Percentiles rank a stretch among this genome's conserved stretches.
Conservation (phyloP, 257 asterid genomes). For the Solanum clarkiae region DNA sequence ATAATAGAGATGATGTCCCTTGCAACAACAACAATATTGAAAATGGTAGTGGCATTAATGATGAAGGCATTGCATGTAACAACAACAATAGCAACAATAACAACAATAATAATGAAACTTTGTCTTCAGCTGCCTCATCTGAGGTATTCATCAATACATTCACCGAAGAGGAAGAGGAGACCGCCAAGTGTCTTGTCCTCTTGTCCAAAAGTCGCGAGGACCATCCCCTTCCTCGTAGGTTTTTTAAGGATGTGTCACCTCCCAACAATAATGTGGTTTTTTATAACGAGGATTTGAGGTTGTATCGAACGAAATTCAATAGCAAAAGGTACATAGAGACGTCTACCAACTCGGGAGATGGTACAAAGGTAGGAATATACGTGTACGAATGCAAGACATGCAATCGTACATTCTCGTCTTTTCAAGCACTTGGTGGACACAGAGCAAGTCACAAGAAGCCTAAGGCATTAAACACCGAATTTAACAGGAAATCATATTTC, state of each 20-base stretch:
- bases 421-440: slow-evolving; percentile 76
- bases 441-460: slow-evolving; percentile 62
- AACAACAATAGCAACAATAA: neutral
- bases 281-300: neutral
- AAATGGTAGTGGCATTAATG: neutral
- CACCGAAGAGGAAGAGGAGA: slow-evolving; percentile 41
- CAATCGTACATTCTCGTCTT: slow-evolving; percentile 37
- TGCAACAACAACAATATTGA: neutral
- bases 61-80: neutral
- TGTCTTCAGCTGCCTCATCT: neutral
- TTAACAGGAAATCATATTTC: neutral
- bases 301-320: slow-evolving; percentile 8
- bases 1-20: neutral
- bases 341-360: slow-evolving; percentile 8
- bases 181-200: slow-evolving; percentile 48
- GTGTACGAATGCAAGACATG: slow-evolving; percentile 64
- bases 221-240: neutral
- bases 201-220: slow-evolving; percentile 21
- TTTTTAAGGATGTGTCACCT: neutral
- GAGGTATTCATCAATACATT: neutral
- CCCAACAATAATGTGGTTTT: neutral
- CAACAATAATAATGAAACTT: slow-evolving; percentile 24
- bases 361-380: slow-evolving; percentile 23
- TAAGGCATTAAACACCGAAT: slow-evolving; percentile 6
- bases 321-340: slow-evolving; percentile 29